Conservation (phyloP, 2,329 filamentous ascomycete genomes). For the Chrysosporium queenslandicum region DNA sequence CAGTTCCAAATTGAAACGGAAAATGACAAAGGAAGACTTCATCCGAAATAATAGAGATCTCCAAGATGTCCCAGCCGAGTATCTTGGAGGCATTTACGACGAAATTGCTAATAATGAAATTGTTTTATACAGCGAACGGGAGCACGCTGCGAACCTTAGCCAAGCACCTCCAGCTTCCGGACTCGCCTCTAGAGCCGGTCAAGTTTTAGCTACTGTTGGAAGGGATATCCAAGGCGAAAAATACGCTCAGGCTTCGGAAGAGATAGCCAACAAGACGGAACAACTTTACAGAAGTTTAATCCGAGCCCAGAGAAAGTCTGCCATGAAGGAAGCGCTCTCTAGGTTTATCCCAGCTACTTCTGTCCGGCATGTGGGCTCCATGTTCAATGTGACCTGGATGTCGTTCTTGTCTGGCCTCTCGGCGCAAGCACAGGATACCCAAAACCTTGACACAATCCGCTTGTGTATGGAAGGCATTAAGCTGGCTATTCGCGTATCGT, state of each 20-base stretch:
- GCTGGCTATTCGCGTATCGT: slow-evolving; percentile 84
- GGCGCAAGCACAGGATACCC: slow-evolving; percentile 82
- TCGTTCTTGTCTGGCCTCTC: slow-evolving; percentile 93
- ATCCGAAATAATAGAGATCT: slow-evolving; percentile 98
- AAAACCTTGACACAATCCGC: slow-evolving; percentile 84
- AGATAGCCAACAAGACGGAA: slow-evolving; percentile 71
- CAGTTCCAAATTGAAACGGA: slow-evolving; percentile 71
- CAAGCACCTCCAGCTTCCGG: slow-evolving; percentile 52
- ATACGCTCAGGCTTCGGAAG: slow-evolving; percentile 87
- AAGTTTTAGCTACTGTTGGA: slow-evolving; percentile 82
- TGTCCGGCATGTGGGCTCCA: slow-evolving; percentile 87
- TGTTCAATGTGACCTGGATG: slow-evolving; percentile 99
- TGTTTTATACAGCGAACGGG: slow-evolving; percentile 82
- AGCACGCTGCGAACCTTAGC: slow-evolving; percentile 73
- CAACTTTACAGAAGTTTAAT: slow-evolving; percentile 92
- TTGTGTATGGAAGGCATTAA: slow-evolving; percentile 93
- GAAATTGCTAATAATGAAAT: slow-evolving; percentile 90
- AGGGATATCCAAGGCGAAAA: slow-evolving; percentile 86
- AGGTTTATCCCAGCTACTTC: slow-evolving; percentile 87
- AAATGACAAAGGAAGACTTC: slow-evolving; percentile 95
- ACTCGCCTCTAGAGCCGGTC: slow-evolving; percentile 71
- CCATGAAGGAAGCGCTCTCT: slow-evolving; percentile 55
- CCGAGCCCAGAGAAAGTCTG: slow-evolving; percentile 74
- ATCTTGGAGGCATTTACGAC: slow-evolving; percentile 78
- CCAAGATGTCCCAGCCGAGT: slow-evolving; percentile 84